phyloP scores from a whole-genome alignment of 2,329 filamentous ascomycete species.

The Trichoderma guizhouense region DNA sequence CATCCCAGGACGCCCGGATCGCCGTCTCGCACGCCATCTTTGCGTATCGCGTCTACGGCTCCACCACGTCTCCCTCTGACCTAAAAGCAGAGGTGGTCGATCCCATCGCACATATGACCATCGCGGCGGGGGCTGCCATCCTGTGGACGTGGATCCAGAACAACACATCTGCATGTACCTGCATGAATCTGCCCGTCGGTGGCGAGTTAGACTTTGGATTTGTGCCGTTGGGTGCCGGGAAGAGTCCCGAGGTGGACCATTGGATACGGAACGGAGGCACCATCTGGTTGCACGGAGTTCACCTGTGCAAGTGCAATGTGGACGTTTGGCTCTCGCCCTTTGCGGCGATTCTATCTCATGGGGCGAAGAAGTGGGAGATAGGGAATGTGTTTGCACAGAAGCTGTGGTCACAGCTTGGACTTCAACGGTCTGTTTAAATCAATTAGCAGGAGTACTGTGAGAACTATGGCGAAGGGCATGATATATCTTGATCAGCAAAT shows the following conservation, averaged over 20 bases:
- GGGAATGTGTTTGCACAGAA: constrained; percentile 16
- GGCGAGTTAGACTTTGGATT: constrained; percentile 15
- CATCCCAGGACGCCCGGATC: constrained; percentile 29
- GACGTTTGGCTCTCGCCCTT: constrained; percentile 16
- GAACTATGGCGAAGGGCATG: not conserved
- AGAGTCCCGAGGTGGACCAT: constrained; percentile 15
- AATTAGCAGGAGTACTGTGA: not conserved
- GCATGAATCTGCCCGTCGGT: not conserved
- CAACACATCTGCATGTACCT: constrained; percentile 24
- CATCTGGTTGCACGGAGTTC: constrained; percentile 13
- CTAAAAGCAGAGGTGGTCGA: constrained; percentile 26
- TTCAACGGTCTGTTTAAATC: not conserved
- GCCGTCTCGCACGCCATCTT: constrained; percentile 35
- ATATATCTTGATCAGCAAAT: not conserved
- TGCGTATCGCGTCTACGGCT: constrained; percentile 30
- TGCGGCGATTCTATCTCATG: constrained; percentile 11
- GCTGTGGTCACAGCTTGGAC: constrained; percentile 14
- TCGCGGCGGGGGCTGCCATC: constrained; percentile 32
- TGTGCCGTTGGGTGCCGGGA: constrained; percentile 2
- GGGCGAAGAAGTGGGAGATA: constrained; percentile 14
- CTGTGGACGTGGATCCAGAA: constrained; percentile 37
- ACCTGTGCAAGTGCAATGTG: constrained; percentile 14
- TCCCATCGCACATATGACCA: constrained; percentile 34
- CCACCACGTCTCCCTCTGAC: not conserved
- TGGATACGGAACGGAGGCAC: constrained; percentile 16